Conservation (phyloP, 768 basidiomycete genomes). For the Sporobolomyces pararoseus region DNA sequence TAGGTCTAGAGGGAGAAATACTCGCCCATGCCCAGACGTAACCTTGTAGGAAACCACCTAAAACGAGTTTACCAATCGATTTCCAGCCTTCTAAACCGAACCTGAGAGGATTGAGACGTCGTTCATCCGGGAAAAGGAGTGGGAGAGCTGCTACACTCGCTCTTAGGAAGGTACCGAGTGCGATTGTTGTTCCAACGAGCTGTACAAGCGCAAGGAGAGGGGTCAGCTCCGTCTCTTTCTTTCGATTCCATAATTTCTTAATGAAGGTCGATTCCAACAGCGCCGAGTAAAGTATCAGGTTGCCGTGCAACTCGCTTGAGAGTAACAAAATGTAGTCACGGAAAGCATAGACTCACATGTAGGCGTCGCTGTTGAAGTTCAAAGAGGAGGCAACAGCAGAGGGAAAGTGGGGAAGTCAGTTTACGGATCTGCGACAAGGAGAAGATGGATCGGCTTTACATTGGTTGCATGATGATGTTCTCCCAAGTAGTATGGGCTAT, state of each 20-base stretch:
- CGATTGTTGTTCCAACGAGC: constrained; percentile 32
- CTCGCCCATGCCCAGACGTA: constrained; percentile 33
- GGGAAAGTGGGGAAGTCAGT: background rate
- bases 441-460: background rate
- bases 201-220: background rate
- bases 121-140: background rate
- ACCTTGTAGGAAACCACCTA: constrained; percentile 34
- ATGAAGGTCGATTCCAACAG: no score
- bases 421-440: background rate
- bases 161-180: constrained; percentile 10
- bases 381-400: no score
- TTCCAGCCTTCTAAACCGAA: constrained; percentile 24
- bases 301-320: background rate
- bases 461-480: constrained; percentile 22
- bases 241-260: no score
- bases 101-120: constrained; percentile 7
- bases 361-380: constrained; percentile 38
- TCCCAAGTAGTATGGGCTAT: constrained; percentile 37
- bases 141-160: constrained; percentile 21
- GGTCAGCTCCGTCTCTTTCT: no score
- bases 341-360: constrained; percentile 9
- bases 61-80: constrained; percentile 11
- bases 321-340: background rate
- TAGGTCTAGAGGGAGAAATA: background rate
- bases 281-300: no score